Evolutionary conservation across 2,329 filamentous ascomycete species (phyloP).

Genomic region (Fusarium liriodendri): DNA sequence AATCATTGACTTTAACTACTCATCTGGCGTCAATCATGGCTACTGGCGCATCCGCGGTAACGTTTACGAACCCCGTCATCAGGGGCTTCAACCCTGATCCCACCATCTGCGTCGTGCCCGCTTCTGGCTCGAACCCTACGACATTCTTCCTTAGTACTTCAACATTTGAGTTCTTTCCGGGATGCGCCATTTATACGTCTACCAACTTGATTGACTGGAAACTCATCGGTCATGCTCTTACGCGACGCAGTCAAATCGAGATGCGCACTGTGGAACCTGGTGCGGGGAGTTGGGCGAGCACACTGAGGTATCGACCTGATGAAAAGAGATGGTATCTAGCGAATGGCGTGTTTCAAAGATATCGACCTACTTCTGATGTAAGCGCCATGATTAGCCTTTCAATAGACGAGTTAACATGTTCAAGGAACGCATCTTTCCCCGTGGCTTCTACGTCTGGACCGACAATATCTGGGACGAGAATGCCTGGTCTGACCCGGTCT

Average conservation of each 20-base stretch:
- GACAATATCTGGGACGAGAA: constrained; percentile 62
- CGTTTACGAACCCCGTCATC: constrained; percentile 65
- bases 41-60: background rate
- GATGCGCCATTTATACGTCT: constrained; percentile 70
- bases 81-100: constrained; percentile 73
- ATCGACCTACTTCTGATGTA: constrained; percentile 52
- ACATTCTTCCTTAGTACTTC: constrained; percentile 70
- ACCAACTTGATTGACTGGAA: constrained; percentile 63
- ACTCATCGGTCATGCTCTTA: constrained; percentile 64
- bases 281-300: constrained; percentile 61
- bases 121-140: constrained; percentile 41
- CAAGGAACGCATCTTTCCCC: constrained; percentile 58
- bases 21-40: constrained; percentile 1
- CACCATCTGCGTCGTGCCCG: constrained; percentile 55
- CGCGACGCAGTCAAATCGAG: constrained; percentile 61
- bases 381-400: background rate
- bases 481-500: constrained; percentile 65
- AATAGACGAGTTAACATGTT: background rate
- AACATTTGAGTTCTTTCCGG: constrained; percentile 72
- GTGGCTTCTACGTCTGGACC: constrained; percentile 66
- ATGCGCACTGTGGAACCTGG: constrained; percentile 64
- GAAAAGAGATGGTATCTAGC: constrained; percentile 59
- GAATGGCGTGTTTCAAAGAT: constrained; percentile 57
- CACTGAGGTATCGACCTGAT: constrained; percentile 55
- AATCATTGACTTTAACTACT: background rate